Evolutionary conservation across 495 filamentous ascomycete genomes (phyloP).

Genomic region (Acidiella bohemica): DNA sequence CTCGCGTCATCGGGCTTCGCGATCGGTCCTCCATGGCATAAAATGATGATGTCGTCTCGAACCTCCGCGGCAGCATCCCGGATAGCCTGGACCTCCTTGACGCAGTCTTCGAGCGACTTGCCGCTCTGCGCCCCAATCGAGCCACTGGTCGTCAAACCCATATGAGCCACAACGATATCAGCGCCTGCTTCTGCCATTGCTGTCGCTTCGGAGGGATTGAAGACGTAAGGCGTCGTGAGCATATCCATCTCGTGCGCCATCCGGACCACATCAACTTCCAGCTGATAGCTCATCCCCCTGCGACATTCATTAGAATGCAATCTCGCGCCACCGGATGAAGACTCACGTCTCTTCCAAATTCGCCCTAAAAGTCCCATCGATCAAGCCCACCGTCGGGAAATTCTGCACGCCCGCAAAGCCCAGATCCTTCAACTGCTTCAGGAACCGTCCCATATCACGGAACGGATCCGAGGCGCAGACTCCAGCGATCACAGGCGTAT

Average conservation of each 20-base stretch:
- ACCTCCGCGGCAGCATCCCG: conserved; percentile 43
- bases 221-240: conserved; percentile 57
- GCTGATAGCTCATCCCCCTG: conserved; percentile 46
- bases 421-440: conserved; percentile 41
- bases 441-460: conserved; percentile 43
- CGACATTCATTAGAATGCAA: background rate
- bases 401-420: conserved; percentile 50
- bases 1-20: conserved; percentile 47
- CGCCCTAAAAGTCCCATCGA: conserved; percentile 51
- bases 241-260: conserved; percentile 42
- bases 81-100: conserved; percentile 46
- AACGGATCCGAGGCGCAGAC: conserved; percentile 57
- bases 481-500: conserved; percentile 51
- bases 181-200: conserved; percentile 50
- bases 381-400: conserved; percentile 58
- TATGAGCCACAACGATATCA: conserved; percentile 55
- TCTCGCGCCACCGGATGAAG: background rate
- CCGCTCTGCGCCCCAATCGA: conserved; percentile 47
- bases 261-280: conserved; percentile 51
- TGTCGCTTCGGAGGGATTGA: conserved; percentile 43
- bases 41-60: conserved; percentile 45
- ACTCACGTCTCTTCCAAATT: conserved; percentile 50
- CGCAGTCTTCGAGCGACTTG: conserved; percentile 49
- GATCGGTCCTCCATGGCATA: conserved; percentile 59
- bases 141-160: conserved; percentile 53